These are phyloP conservation scores for Cladosporium velox DNA, from an alignment of 2,329 filamentous ascomycete genomes.

Conservation along the genomic window DNA sequence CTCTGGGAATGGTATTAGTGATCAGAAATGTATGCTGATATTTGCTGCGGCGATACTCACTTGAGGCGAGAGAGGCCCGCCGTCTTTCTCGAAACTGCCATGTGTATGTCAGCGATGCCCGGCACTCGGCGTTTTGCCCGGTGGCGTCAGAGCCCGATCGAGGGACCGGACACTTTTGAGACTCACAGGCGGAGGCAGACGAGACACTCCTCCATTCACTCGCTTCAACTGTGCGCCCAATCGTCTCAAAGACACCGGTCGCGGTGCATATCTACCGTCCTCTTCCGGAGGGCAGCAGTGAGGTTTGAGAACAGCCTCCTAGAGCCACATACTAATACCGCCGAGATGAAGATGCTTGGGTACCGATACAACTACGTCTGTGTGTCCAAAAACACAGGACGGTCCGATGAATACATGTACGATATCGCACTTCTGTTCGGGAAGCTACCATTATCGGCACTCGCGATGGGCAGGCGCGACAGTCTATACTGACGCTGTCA, in stretches of 20 bases:
- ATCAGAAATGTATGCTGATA: not conserved
- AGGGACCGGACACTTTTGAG: not conserved
- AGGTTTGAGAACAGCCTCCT: not conserved
- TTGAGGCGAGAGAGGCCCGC: not conserved
- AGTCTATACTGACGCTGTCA: not conserved
- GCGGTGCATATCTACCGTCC: not conserved
- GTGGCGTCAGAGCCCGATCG: conserved; percentile 2
- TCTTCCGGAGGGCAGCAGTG: not conserved
- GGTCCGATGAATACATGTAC: too few species aligned
- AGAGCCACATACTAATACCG: not conserved
- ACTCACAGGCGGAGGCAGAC: not conserved
- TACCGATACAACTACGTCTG: not conserved
- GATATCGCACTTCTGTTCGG: not conserved
- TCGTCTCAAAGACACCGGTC: not conserved
- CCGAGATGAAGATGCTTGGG: not conserved
- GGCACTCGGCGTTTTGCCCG: not conserved
- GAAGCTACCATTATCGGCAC: not conserved
- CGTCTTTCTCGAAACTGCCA: conserved; percentile 19
- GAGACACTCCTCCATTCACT: not conserved
- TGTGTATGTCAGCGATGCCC: conserved; percentile 6
- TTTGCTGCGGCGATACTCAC: not conserved
- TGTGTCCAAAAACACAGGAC: not conserved
- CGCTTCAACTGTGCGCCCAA: not conserved
- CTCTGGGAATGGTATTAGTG: not conserved
- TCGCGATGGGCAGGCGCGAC: not conserved